Percentiles rank a stretch among this genome's conserved stretches.
phyloP scores from a whole-genome alignment of 1,139 yeast species.

The Candida sanyaensis region DNA sequence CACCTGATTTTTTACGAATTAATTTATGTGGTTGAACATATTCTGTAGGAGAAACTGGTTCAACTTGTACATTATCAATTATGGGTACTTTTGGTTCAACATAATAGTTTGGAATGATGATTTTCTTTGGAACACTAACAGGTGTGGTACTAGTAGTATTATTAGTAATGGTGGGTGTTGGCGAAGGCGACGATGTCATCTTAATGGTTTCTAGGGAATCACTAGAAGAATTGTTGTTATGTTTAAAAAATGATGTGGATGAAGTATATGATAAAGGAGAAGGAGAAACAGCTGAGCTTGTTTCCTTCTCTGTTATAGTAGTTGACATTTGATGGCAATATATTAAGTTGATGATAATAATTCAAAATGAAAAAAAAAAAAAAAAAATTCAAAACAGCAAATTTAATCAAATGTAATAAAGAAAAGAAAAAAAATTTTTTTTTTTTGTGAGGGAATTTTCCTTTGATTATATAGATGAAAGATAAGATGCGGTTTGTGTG shows the following conservation, averaged over 20 bases:
- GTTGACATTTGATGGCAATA: conserved; percentile 6
- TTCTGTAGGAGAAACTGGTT: conserved; percentile 3
- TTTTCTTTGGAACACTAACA: conserved; percentile 3
- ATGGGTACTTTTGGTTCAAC: conserved; percentile 13
- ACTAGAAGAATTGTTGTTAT: conserved; percentile 10
- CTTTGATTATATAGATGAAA: neutral
- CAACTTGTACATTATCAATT: neutral
- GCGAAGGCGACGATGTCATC: conserved; percentile 7
- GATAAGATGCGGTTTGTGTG: neutral
- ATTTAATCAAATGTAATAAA: neutral
- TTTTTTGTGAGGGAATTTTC: conserved; percentile 2
- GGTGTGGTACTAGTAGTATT: conserved; percentile 1
- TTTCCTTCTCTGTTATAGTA: conserved; percentile 6
- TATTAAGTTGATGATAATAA: too few relatives aligned
- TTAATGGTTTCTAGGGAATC: conserved; percentile 16
- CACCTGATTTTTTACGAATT: conserved; percentile 41
- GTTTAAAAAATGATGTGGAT: conserved; percentile 6
- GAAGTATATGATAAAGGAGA: conserved; percentile 8
- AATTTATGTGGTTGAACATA: conserved; percentile 14
- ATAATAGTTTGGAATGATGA: conserved; percentile 16
- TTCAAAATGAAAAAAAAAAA: too few relatives aligned
- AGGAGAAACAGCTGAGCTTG: conserved; percentile 5
- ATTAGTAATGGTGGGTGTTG: conserved; percentile 5
- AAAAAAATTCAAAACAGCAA: too few relatives aligned
- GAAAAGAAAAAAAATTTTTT: neutral